These are phyloP conservation scores for Colletotrichum viniferum DNA, from an alignment of 2,329 filamentous ascomycete genomes.

Conservation along the genomic window DNA sequence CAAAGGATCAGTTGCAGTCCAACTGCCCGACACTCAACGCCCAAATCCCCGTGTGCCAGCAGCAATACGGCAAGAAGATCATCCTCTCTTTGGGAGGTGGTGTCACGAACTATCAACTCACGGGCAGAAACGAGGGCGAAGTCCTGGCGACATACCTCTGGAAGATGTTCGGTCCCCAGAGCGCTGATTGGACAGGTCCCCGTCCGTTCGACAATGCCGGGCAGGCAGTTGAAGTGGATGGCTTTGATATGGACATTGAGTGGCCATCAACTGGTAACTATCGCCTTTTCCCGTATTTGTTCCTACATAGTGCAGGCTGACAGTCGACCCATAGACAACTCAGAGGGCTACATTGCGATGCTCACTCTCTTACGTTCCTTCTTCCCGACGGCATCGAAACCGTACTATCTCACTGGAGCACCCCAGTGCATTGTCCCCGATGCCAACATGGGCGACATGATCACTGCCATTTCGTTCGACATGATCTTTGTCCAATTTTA, in stretches of 20 bases:
- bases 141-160: slow-evolving; percentile 40
- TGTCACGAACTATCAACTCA: slow-evolving; percentile 37
- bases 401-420: slow-evolving; percentile 50
- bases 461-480: slow-evolving; percentile 42
- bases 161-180: slow-evolving; percentile 43
- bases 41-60: slow-evolving; percentile 43
- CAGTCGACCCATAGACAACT: slow-evolving; percentile 22
- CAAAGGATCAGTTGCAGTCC: slow-evolving; percentile 34
- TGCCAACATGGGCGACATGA: slow-evolving; percentile 45
- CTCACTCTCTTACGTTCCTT: slow-evolving; percentile 28
- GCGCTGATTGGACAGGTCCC: slow-evolving; percentile 32
- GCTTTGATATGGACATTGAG: slow-evolving; percentile 37
- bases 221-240: slow-evolving; percentile 33
- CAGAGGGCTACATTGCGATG: slow-evolving; percentile 33
- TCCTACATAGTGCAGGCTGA: not conserved
- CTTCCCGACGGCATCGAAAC: slow-evolving; percentile 23
- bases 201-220: slow-evolving; percentile 20
- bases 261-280: slow-evolving; percentile 26
- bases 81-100: slow-evolving; percentile 45
- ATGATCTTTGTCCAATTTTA: slow-evolving; percentile 52
- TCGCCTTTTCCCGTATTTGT: not conserved
- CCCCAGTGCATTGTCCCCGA: slow-evolving; percentile 47
- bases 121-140: slow-evolving; percentile 37
- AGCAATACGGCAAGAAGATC: slow-evolving; percentile 41
- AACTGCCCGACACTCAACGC: slow-evolving; percentile 38